Evolutionary conservation across 306 rosid species (phyloP).

Genomic region (Delonix regia): DNA sequence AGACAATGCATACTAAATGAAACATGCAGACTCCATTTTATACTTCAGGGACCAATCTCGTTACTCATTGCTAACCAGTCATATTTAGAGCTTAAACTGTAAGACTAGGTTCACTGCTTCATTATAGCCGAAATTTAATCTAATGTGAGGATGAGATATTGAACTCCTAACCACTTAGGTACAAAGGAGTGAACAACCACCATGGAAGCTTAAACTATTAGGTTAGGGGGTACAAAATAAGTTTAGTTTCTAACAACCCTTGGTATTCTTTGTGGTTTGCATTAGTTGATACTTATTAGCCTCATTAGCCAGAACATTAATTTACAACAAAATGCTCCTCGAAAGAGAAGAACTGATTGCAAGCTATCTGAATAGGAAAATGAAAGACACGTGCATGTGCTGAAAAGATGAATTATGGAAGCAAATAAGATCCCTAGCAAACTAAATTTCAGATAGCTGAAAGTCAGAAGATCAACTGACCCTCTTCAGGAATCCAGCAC

Average conservation of each 20-base stretch:
- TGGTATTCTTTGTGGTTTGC: not conserved
- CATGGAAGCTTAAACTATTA: not conserved
- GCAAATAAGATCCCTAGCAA: slow-evolving; percentile 17
- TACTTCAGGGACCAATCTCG: not conserved
- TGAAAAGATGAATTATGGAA: not conserved
- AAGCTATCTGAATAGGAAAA: not conserved
- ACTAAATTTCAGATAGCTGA: slow-evolving; percentile 30
- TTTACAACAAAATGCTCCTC: too few relatives aligned
- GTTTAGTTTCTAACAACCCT: not conserved
- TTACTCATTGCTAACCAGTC: not conserved
- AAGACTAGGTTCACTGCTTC: not conserved
- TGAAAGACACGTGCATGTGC: not conserved
- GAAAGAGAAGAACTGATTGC: too few relatives aligned
- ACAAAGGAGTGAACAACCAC: not conserved
- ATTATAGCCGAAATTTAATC: not conserved
- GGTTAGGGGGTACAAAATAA: not conserved
- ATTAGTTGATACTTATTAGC: not conserved
- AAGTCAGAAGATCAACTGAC: slow-evolving; percentile 57
- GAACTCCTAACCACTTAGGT: not conserved
- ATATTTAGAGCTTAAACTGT: not conserved
- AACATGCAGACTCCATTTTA: not conserved
- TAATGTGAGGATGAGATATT: not conserved
- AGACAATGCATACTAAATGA: not conserved
- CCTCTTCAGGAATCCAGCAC: slow-evolving; percentile 75
- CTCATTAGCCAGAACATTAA: not conserved